Base-by-base conservation (phyloP, 176 grass and related monocot species). In the Cocos nucifera region DNA sequence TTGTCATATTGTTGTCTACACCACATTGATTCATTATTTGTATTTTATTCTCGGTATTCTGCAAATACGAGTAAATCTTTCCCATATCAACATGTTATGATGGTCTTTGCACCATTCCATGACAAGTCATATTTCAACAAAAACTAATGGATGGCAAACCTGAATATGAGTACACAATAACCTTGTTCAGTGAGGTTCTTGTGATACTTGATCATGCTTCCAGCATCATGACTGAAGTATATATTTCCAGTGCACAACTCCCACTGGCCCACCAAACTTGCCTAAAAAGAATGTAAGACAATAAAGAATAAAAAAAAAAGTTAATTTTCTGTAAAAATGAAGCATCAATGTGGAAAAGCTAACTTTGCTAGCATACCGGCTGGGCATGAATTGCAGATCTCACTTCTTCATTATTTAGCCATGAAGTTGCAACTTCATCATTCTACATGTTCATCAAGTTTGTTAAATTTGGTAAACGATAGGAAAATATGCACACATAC, bases 201-300 rank as follows among this genome's bases (percentile, higher is more conserved):
- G 78, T 97, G 92, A 76, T 97, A 97, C 57, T 25, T 26, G 50
- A 97, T 81, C 92, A 97, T 97, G 69, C 87, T 97, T 30, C 92
- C 92, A 58, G 92, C 87, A 65, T 97, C 92, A 32, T 84, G 80
- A 50, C 15, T 0, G 49, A 85, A 97, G 19, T 59, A 1, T 49
- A 97, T 29, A 26, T 49, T 61, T 66, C 57, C 8, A 14, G 92
- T 83, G 59, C 81, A 88, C 56, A 97, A 3, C 23, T 78, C 63
- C 92, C 92, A 97, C 3, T 52, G 67, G 3, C 86, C 91, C 27
- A 85, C 78, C 56, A 61, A 72, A 48, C 55, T 80, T 69, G 51
- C 81, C 92, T 97, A 70, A 62, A 2, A 78, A 65, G n/a, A 55
- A 21, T n/a, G 17, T 66, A 15, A 59, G 15, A 2, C 19, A 52